Conservation (phyloP, 73 alveolate genomes). For the Tetrahymena thermophila region DNA sequence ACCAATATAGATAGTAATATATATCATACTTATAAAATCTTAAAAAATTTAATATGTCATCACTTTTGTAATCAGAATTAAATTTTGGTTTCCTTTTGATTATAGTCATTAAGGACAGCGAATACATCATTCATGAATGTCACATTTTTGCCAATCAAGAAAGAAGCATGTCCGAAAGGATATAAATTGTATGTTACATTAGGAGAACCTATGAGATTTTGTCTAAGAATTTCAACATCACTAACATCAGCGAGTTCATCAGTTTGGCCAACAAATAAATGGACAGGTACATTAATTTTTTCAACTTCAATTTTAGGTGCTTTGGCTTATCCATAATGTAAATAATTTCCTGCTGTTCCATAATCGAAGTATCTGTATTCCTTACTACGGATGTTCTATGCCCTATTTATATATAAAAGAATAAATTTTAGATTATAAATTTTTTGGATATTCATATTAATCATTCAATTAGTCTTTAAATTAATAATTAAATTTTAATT, state of each 20-base stretch:
- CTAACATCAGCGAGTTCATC: constrained; percentile 20
- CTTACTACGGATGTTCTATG: background rate
- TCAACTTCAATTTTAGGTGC: constrained; percentile 76
- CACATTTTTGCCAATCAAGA: constrained; percentile 21
- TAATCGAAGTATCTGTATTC: constrained; percentile 43
- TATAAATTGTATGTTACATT: constrained; percentile 4
- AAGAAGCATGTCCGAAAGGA: constrained; percentile 25
- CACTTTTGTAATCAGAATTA: background rate
- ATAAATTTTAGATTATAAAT: background rate
- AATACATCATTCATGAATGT: background rate
- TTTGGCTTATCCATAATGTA: constrained; percentile 54
- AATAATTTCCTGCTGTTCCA: constrained; percentile 51
- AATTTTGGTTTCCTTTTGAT: background rate
- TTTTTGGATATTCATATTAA: background rate
- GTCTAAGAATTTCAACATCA: constrained; percentile 45
- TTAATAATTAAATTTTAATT: background rate
- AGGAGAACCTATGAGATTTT: constrained; percentile 7
- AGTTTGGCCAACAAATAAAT: constrained; percentile 33
- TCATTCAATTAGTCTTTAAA: background rate
- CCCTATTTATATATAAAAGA: background rate
- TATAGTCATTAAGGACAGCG: background rate
- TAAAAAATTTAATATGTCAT: background rate
- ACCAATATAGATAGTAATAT: too few species aligned
- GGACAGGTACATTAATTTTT: constrained; percentile 56
- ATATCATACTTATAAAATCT: too few species aligned